Percentiles rank a stretch among this genome's conserved stretches.
phyloP scores from a whole-genome alignment of 2,329 filamentous ascomycete species.

The Colletotrichum magnum region DNA sequence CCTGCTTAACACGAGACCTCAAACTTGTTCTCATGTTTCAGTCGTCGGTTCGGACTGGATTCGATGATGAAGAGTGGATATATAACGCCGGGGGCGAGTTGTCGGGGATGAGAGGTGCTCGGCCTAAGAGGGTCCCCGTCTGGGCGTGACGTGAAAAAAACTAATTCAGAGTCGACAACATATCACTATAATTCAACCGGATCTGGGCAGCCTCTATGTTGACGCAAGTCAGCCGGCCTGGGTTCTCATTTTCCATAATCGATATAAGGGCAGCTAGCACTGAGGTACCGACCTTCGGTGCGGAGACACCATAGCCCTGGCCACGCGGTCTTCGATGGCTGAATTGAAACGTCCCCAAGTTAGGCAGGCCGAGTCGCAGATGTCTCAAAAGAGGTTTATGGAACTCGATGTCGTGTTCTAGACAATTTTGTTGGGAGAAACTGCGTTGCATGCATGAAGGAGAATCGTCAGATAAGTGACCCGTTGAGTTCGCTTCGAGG shows the following conservation, averaged over 20 bases:
- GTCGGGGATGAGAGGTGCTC: conserved; percentile 37
- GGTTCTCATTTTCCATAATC: conserved; percentile 13
- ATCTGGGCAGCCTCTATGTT: conserved; percentile 24
- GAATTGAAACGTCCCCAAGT: conserved; percentile 24
- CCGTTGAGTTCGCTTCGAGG: conserved; percentile 31
- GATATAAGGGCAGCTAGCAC: conserved; percentile 33
- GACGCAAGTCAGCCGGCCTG: conserved; percentile 24
- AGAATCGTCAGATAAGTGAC: conserved; percentile 36
- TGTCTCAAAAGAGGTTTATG: conserved; percentile 18
- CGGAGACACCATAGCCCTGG: conserved; percentile 36
- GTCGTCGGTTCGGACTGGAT: conserved; percentile 24
- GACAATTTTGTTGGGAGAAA: conserved; percentile 26
- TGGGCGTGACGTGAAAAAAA: conserved; percentile 11
- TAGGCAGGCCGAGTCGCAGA: conserved; percentile 14
- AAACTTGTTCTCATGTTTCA: conserved; percentile 41
- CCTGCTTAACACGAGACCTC: conserved; percentile 41
- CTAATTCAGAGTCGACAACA: conserved; percentile 34
- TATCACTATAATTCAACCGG: conserved; percentile 29
- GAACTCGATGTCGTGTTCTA: conserved; percentile 28
- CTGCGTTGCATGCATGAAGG: conserved; percentile 24
- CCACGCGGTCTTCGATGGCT: conserved; percentile 27
- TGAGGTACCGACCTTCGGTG: conserved; percentile 34
- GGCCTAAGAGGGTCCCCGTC: conserved; percentile 28
- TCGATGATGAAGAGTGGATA: conserved; percentile 30
- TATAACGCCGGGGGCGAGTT: conserved; percentile 29